These are phyloP conservation scores for Flaveria sonorensis DNA, from an alignment of 129 eudicot species.

Conservation along the genomic window DNA sequence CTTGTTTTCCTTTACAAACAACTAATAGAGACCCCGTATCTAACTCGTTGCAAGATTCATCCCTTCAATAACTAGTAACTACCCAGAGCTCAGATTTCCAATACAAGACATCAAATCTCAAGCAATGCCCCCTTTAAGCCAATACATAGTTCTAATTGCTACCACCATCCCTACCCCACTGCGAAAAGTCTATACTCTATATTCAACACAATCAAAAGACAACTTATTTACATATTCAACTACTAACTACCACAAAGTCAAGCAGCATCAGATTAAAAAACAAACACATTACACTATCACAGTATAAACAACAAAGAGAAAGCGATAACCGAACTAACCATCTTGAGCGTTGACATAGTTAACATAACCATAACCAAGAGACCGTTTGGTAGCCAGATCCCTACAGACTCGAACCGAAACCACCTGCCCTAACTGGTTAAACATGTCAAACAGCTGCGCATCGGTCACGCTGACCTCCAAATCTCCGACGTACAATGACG, in stretches of 20 bases:
- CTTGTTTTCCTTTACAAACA: background rate
- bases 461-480: slow-evolving; percentile 75
- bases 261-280: background rate
- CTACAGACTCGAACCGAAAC: slow-evolving; percentile 89
- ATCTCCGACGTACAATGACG: slow-evolving; percentile 83
- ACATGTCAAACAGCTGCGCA: slow-evolving; percentile 75
- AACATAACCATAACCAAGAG: slow-evolving; percentile 94
- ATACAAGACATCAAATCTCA: background rate
- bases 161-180: too few relatives aligned
- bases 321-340: slow-evolving; percentile 49
- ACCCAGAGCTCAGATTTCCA: too few relatives aligned
- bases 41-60: background rate
- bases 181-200: too few relatives aligned
- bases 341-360: slow-evolving; percentile 70
- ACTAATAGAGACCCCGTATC: background rate
- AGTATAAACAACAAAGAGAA: background rate
- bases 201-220: background rate
- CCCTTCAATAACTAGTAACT: background rate
- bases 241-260: slow-evolving; percentile 7
- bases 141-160: too few relatives aligned
- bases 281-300: background rate
- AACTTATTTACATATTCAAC: background rate
- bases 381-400: slow-evolving; percentile 60
- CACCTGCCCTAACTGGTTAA: slow-evolving; percentile 69
- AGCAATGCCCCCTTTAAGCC: background rate